A percentile compares a stretch with the other conserved stretches of the same genome.
Conservation (phyloP, 2,329 filamentous ascomycete genomes). For the Venturia pyrina region DNA sequence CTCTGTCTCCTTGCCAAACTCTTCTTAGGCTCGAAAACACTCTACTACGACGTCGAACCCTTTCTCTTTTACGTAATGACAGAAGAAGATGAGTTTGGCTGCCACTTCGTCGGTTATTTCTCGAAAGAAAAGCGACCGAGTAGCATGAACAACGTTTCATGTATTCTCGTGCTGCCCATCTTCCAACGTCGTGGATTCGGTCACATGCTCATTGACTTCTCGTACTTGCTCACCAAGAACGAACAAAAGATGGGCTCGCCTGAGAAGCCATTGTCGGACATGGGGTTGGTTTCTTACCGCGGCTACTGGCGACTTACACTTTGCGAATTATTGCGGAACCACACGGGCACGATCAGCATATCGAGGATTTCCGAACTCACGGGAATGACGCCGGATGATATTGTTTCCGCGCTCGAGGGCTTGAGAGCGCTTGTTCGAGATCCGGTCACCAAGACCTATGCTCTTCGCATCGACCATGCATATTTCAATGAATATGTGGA, state of each 20-base stretch:
- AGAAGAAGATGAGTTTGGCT: conserved; percentile 82
- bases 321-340: conserved; percentile 69
- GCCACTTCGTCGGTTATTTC: conserved; percentile 98
- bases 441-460: conserved; percentile 78
- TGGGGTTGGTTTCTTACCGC: conserved; percentile 93
- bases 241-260: conserved; percentile 92
- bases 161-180: conserved; percentile 89
- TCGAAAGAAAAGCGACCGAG: conserved; percentile 95
- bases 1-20: conserved; percentile 91
- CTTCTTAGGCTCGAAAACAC: conserved; percentile 95
- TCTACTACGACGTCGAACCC: conserved; percentile 96
- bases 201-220: conserved; percentile 95
- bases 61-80: conserved; percentile 97
- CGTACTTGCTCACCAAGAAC: conserved; percentile 85
- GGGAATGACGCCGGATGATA: conserved; percentile 92
- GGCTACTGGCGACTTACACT: conserved; percentile 93
- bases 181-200: conserved; percentile 97
- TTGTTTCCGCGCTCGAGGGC: conserved; percentile 86
- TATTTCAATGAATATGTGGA: conserved; percentile 82
- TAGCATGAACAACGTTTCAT: conserved; percentile 95
- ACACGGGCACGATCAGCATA: conserved; percentile 46
- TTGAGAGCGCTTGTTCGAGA: conserved; percentile 83
- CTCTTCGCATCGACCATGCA: conserved; percentile 72
- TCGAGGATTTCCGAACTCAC: conserved; percentile 72
- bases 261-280: conserved; percentile 94